Evolutionary conservation across 2,329 filamentous ascomycete species (phyloP).

Genomic region (Xylaria sp.): DNA sequence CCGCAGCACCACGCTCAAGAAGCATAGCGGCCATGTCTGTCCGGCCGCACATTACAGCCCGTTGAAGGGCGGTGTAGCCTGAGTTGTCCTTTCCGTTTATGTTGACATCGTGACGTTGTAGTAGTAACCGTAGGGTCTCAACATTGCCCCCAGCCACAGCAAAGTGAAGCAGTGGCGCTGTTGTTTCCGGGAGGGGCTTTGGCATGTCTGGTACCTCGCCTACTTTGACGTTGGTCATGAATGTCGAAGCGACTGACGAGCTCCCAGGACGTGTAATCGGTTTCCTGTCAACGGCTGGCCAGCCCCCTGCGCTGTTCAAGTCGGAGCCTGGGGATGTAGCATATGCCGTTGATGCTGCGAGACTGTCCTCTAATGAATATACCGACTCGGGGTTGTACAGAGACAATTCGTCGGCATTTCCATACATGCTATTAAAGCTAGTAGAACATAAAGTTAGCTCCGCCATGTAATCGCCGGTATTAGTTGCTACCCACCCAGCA

Average conservation of each 20-base stretch:
- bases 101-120: slow-evolving; percentile 47
- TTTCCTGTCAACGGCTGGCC: slow-evolving; percentile 43
- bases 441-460: slow-evolving; percentile 16
- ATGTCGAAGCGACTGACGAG: slow-evolving; percentile 41
- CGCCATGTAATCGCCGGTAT: not conserved
- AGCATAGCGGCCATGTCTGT: slow-evolving; percentile 50
- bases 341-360: slow-evolving; percentile 43
- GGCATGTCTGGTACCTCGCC: slow-evolving; percentile 33
- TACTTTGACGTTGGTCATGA: slow-evolving; percentile 26
- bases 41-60: slow-evolving; percentile 47
- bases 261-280: slow-evolving; percentile 36
- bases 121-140: slow-evolving; percentile 46
- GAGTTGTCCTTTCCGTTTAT: slow-evolving; percentile 46
- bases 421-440: slow-evolving; percentile 45
- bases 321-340: slow-evolving; percentile 45
- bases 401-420: slow-evolving; percentile 43
- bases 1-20: slow-evolving; percentile 47
- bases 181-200: slow-evolving; percentile 45
- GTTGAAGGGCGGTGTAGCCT: slow-evolving; percentile 49
- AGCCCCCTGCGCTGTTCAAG: slow-evolving; percentile 42
- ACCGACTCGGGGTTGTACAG: slow-evolving; percentile 45
- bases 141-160: slow-evolving; percentile 47
- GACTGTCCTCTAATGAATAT: slow-evolving; percentile 44
- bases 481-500: slow-evolving; percentile 36
- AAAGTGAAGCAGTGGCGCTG: slow-evolving; percentile 49